phyloP scores from a whole-genome alignment of 805 yeast genomes.

The Candida ovalis region DNA sequence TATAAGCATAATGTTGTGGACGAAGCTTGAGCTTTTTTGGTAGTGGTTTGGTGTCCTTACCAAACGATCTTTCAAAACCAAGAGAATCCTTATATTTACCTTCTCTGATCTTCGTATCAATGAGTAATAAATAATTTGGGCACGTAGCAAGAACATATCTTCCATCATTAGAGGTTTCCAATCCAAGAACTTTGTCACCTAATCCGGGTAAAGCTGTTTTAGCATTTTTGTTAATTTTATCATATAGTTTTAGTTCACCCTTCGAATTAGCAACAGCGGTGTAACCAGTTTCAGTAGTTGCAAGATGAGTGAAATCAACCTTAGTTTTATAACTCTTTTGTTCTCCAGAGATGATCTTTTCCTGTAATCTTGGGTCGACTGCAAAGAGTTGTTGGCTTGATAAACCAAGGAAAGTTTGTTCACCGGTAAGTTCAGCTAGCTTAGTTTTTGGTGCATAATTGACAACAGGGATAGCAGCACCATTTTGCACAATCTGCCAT shows the following conservation, averaged over 20 bases:
- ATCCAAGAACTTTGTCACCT: constrained; percentile 67
- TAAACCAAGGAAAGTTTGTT: constrained; percentile 70
- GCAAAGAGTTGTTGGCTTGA: constrained; percentile 63
- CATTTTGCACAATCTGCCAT: constrained; percentile 52
- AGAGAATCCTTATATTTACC: constrained; percentile 56
- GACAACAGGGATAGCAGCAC: constrained; percentile 39
- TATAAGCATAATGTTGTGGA: constrained; percentile 69
- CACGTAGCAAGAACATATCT: constrained; percentile 81
- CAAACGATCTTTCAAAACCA: constrained; percentile 66
- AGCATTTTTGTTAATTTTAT: constrained; percentile 69
- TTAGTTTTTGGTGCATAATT: constrained; percentile 69
- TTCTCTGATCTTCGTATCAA: constrained; percentile 60
- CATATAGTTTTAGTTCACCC: constrained; percentile 76
- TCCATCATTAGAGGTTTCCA: constrained; percentile 77
- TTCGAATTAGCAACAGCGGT: constrained; percentile 71
- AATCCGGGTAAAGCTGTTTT: constrained; percentile 77
- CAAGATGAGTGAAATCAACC: constrained; percentile 52
- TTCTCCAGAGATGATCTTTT: constrained; percentile 57
- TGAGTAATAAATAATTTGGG: constrained; percentile 60
- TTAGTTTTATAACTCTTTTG: constrained; percentile 53
- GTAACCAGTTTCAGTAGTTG: constrained; percentile 71
- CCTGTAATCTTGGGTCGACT: constrained; percentile 73
- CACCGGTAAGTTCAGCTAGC: constrained; percentile 69
- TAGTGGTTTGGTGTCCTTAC: constrained; percentile 59
- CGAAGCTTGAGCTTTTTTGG: constrained; percentile 64